These are phyloP conservation scores for Penicillium manginii DNA, from an alignment of 495 filamentous ascomycete species.

Conservation along the genomic window DNA sequence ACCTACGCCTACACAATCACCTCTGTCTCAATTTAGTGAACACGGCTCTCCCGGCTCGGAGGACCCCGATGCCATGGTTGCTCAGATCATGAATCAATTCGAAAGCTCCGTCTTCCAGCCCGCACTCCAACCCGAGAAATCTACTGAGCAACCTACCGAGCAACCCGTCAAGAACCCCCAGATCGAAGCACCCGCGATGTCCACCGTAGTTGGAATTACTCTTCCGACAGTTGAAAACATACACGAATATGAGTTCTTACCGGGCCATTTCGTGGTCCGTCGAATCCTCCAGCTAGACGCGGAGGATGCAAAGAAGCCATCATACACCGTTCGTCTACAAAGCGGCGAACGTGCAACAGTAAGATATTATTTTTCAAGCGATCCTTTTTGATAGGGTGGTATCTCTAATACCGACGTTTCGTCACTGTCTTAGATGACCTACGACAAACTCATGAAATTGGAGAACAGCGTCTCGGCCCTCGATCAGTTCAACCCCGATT, in stretches of 20 bases:
- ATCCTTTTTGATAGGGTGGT: neutral
- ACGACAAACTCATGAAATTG: conserved; percentile 32
- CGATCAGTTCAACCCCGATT: conserved; percentile 11
- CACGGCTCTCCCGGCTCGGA: conserved; percentile 7
- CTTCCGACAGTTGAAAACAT: conserved; percentile 42
- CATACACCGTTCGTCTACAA: conserved; percentile 50
- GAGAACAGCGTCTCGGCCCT: conserved; percentile 39
- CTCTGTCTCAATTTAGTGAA: conserved; percentile 1
- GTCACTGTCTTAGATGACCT: conserved; percentile 25
- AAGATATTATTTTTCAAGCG: conserved; percentile 18
- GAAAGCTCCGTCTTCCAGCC: neutral
- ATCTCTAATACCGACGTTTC: conserved; percentile 15
- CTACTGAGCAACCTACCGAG: neutral
- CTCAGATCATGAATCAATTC: conserved; percentile 25
- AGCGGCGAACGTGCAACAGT: conserved; percentile 52
- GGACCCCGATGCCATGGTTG: conserved; percentile 24
- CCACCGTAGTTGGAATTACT: conserved; percentile 26
- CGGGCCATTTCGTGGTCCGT: conserved; percentile 47
- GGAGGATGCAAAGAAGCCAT: conserved; percentile 24
- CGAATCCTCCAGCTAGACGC: conserved; percentile 42
- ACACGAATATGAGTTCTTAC: conserved; percentile 53
- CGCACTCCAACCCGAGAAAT: neutral
- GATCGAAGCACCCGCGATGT: conserved; percentile 16
- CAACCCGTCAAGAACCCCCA: neutral
- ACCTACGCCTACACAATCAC: neutral